Conservation (phyloP, 768 basidiomycete genomes). For the Butyriboletus loyo region DNA sequence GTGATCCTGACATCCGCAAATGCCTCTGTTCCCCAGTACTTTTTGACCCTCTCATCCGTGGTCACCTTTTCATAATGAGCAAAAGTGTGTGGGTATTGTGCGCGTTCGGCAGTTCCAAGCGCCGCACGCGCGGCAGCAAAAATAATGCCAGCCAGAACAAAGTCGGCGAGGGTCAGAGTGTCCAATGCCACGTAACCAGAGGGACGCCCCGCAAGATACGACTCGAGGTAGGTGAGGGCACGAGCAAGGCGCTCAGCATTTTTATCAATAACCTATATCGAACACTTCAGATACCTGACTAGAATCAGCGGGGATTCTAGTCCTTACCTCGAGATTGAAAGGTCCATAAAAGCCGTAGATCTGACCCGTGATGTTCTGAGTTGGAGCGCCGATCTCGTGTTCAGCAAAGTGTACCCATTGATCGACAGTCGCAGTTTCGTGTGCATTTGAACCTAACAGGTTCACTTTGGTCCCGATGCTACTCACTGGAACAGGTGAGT, state of each 20-base stretch:
- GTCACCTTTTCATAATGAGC: conserved; percentile 20
- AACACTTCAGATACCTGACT: not conserved
- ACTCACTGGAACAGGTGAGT: too few species aligned
- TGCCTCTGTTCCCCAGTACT: conserved; percentile 6
- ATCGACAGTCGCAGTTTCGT: conserved; percentile 15
- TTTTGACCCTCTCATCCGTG: conserved; percentile 4
- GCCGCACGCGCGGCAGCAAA: not conserved
- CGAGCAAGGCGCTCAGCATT: too few species aligned
- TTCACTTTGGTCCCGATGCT: conserved; percentile 9
- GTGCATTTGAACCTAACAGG: conserved; percentile 7
- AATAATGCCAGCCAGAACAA: conserved; percentile 8
- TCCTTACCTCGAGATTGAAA: too few species aligned
- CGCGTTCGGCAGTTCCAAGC: conserved; percentile 16
- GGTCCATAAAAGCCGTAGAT: conserved; percentile 1
- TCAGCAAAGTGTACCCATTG: conserved; percentile 13
- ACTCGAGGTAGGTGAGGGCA: too few species aligned
- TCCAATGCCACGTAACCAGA: too few species aligned
- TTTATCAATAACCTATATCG: not conserved
- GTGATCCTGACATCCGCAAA: conserved; percentile 2
- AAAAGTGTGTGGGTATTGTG: conserved; percentile 15
- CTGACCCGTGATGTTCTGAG: not conserved
- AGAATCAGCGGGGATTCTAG: too few species aligned
- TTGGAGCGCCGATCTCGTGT: conserved; percentile 3
- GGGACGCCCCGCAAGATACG: too few species aligned
- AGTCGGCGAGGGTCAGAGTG: too few species aligned